phyloP scores from a whole-genome alignment of 441 rosid species.

The Erodium moschatum region DNA sequence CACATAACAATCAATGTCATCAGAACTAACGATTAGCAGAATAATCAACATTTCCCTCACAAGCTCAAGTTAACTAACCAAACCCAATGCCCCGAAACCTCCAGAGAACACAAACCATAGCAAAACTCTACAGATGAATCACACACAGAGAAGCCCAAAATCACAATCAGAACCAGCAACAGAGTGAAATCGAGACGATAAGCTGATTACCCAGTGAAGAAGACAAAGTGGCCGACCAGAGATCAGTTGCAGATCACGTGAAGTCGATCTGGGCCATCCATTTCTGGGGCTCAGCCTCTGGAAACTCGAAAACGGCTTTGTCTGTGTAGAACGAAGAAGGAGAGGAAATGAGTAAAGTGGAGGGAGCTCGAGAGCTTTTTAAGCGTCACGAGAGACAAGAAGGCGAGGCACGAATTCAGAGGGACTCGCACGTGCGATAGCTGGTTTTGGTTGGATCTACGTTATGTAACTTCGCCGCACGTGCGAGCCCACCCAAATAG shows the following conservation, averaged over 20 bases:
- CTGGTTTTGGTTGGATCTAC: not conserved
- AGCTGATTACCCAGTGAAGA: conserved; percentile 15
- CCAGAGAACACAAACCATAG: not conserved
- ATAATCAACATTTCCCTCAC: not conserved
- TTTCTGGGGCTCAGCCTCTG: not conserved
- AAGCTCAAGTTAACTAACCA: not conserved
- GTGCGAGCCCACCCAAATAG: no score
- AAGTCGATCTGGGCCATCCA: conserved; percentile 21
- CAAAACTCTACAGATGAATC: not conserved
- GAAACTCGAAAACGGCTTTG: not conserved
- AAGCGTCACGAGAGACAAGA: conserved; percentile 11
- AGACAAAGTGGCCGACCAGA: conserved; percentile 7
- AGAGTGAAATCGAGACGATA: not conserved
- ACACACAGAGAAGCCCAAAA: not conserved
- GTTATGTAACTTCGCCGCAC: no score
- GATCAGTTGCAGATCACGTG: conserved; percentile 18
- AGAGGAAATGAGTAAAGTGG: conserved; percentile 8
- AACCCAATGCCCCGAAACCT: not conserved
- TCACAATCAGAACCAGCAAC: not conserved
- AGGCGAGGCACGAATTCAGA: not conserved
- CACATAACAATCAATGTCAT: not conserved
- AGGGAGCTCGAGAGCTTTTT: not conserved
- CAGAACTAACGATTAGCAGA: not conserved
- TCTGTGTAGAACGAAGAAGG: not conserved
- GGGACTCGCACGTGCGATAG: conserved; percentile 17